phyloP scores from a whole-genome alignment of 2,329 filamentous ascomycete genomes.

The Hypoxylon rubiginosum region DNA sequence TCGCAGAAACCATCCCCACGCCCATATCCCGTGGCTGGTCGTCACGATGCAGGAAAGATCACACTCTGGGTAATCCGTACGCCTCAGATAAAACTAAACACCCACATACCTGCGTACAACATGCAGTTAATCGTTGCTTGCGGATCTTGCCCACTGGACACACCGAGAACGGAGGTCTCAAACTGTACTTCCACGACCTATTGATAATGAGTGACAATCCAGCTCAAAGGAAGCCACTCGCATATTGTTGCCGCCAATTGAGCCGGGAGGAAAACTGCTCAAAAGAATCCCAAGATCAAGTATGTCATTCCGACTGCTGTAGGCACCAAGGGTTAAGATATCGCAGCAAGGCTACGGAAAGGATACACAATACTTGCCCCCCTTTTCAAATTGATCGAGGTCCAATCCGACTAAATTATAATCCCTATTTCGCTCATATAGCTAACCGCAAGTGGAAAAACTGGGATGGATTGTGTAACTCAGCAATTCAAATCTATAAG shows the following conservation, averaged over 20 bases:
- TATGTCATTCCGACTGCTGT: neutral
- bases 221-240: neutral
- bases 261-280: neutral
- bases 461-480: neutral
- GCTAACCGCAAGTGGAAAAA: too few relatives aligned
- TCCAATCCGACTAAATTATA: too few relatives aligned
- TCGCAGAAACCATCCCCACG: neutral
- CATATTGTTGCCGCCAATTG: neutral
- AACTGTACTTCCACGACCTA: neutral
- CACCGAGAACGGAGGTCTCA: too few relatives aligned
- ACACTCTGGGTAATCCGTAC: neutral
- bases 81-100: neutral
- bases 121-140: neutral
- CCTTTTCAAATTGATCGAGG: neutral
- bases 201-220: neutral
- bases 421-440: neutral
- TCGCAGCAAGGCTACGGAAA: neutral
- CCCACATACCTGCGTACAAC: neutral
- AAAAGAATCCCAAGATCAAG: neutral
- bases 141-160: too few relatives aligned
- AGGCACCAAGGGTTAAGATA: neutral
- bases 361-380: neutral
- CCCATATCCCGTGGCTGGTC: neutral
- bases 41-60: neutral
- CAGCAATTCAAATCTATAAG: neutral